phyloP scores from a whole-genome alignment of 306 rosid genomes.

The Senna siamea region DNA sequence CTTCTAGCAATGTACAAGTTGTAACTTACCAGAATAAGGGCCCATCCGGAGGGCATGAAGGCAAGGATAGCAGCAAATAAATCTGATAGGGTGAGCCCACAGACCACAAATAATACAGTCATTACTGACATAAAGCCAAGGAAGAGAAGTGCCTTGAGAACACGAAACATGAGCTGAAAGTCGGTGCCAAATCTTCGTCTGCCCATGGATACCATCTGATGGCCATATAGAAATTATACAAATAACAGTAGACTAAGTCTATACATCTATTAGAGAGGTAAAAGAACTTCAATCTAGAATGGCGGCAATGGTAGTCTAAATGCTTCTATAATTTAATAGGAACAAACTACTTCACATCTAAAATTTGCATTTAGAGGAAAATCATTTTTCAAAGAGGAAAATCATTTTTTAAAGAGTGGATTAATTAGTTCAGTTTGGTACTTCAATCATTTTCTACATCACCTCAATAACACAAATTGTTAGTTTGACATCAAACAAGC shows the following conservation, averaged over 20 bases:
- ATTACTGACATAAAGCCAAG: constrained; percentile 90
- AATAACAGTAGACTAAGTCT: constrained; percentile 20
- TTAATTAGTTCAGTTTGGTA: not conserved
- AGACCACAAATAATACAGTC: constrained; percentile 83
- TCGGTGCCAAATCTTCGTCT: constrained; percentile 87
- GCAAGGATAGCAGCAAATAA: constrained; percentile 86
- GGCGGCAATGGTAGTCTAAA: constrained; percentile 8
- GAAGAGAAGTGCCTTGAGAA: constrained; percentile 90
- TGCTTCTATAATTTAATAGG: not conserved
- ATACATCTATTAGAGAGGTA: too few species aligned
- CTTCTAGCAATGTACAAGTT: constrained; percentile 16
- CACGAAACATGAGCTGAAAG: constrained; percentile 90
- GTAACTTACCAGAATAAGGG: constrained; percentile 74
- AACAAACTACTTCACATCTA: not conserved
- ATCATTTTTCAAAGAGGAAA: not conserved
- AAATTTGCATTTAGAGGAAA: constrained; percentile 14
- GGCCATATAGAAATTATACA: constrained; percentile 35
- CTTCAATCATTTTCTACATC: not conserved
- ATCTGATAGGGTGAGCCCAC: constrained; percentile 85
- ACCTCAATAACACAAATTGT: not conserved
- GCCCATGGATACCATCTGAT: constrained; percentile 91
- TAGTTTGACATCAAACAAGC: not conserved
- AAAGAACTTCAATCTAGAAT: too few species aligned
- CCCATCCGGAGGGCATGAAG: constrained; percentile 97
- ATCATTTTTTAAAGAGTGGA: not conserved